Conservation (phyloP, 2,329 filamentous ascomycete genomes). For the Colletotrichum cuscutae region DNA sequence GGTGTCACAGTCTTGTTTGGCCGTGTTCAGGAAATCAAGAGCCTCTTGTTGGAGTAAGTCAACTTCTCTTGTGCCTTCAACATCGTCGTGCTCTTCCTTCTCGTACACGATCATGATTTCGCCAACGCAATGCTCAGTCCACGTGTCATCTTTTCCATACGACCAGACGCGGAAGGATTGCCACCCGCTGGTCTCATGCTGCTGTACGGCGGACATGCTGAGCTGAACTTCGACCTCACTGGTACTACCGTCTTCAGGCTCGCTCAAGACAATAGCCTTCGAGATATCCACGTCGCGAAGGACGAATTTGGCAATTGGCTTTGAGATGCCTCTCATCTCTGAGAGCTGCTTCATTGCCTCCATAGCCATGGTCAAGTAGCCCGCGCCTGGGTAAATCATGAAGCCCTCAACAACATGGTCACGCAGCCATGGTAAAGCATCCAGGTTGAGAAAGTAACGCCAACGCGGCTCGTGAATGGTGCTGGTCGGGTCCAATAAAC, state of each 20-base stretch:
- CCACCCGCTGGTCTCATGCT: too few relatives aligned
- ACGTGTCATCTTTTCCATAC: too few relatives aligned
- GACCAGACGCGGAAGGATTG: too few relatives aligned
- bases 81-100: too few relatives aligned
- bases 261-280: slow-evolving; percentile 10
- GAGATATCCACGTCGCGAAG: slow-evolving; percentile 12
- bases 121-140: too few relatives aligned
- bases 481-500: slow-evolving; percentile 38
- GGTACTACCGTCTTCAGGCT: neutral
- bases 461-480: slow-evolving; percentile 40
- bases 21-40: too few relatives aligned
- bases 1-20: too few relatives aligned
- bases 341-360: slow-evolving; percentile 42
- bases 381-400: slow-evolving; percentile 51
- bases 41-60: too few relatives aligned
- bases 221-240: slow-evolving; percentile 27
- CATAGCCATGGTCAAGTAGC: slow-evolving; percentile 47
- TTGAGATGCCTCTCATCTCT: neutral
- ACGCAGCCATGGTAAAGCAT: slow-evolving; percentile 48
- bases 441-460: slow-evolving; percentile 39
- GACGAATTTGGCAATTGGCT: slow-evolving; percentile 13
- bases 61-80: too few relatives aligned
- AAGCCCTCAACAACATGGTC: slow-evolving; percentile 46
- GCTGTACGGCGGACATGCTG: neutral
- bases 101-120: too few relatives aligned